Evolutionary conservation across 106 monocot genomes (phyloP), one percentile per base, ranked within the genome.

Genomic region (Ottelia alismoides): DNA sequence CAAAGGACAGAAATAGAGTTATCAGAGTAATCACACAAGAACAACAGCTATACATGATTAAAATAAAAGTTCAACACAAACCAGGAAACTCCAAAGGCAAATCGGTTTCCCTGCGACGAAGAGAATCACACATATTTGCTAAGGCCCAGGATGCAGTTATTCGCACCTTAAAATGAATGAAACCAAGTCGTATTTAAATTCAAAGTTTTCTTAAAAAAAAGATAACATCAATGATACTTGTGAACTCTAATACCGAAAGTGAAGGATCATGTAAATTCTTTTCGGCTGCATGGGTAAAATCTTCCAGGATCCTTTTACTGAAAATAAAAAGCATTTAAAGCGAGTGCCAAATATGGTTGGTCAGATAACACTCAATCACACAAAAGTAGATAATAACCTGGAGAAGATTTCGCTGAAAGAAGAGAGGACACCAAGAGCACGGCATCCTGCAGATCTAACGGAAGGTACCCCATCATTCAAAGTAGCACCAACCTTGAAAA

Each of bases 41-140:
- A n/a, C n/a, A n/a, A n/a, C n/a, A n/a, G n/a, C n/a, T n/a, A n/a
- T n/a, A n/a, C n/a, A n/a, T n/a, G n/a, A n/a, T n/a, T n/a, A n/a
- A n/a, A n/a, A n/a, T n/a, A n/a, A n/a, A n/a, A n/a, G n/a, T n/a
- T n/a, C n/a, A n/a, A n/a, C n/a, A n/a, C n/a, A n/a, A n/a, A 64
- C 62, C 46, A 47, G 27, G 58, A 3, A 23, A 45, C 7, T 74
- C 70, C 44, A 32, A 28, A 23, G 57, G 65, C 31, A 64, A 40
- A 45, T 79, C 79, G 21, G 61, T 70, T 69, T 69, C 69, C 60
- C 51, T 71, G 50, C 70, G 60, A 43, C 85, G 82, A 79, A 98
- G 76, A 67, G 85, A 85, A 68, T 89, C 85, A 71, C 98, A 98
- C 59, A 98, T 82, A 63, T 98, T 98, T 74, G 98, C 98, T 57